Evolutionary conservation across 345 rosid genomes (phyloP).

Genomic region (Hypericum androsaemum): DNA sequence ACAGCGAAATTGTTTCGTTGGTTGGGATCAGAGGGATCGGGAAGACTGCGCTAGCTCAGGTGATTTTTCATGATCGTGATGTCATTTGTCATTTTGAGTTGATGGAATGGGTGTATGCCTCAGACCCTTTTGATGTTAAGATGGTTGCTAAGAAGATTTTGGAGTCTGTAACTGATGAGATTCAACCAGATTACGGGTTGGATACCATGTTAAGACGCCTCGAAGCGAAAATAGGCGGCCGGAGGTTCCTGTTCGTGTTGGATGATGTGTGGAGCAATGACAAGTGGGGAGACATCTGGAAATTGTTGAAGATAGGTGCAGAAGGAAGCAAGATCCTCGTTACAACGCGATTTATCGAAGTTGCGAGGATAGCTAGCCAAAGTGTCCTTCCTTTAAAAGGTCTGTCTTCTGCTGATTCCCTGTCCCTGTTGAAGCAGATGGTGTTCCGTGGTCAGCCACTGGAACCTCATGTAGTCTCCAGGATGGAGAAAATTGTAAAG

Average conservation of each 20-base stretch:
- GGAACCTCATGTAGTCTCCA: not conserved
- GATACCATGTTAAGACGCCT: not conserved
- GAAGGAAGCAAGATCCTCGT: conserved; percentile 1
- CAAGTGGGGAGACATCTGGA: not conserved
- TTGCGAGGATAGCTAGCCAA: not conserved
- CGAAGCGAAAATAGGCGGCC: not conserved
- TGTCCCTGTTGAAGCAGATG: not conserved
- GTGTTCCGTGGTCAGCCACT: not conserved
- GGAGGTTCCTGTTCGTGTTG: not conserved
- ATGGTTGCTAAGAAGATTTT: no score
- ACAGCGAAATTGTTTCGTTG: not conserved
- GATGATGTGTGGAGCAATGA: not conserved
- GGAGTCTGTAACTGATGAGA: no score
- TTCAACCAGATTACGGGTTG: no score
- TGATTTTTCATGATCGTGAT: not conserved
- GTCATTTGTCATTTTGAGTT: not conserved
- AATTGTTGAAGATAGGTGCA: not conserved
- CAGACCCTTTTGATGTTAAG: no score
- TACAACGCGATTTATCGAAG: not conserved
- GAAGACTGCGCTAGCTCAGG: conserved; percentile 1
- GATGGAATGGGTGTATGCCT: no score
- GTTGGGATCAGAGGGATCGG: not conserved
- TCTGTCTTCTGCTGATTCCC: not conserved
- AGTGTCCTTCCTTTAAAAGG: not conserved
- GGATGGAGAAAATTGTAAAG: not conserved